These are phyloP conservation scores for Loxodes magnus DNA, from an alignment of 73 alveolate genomes.

Conservation along the genomic window DNA sequence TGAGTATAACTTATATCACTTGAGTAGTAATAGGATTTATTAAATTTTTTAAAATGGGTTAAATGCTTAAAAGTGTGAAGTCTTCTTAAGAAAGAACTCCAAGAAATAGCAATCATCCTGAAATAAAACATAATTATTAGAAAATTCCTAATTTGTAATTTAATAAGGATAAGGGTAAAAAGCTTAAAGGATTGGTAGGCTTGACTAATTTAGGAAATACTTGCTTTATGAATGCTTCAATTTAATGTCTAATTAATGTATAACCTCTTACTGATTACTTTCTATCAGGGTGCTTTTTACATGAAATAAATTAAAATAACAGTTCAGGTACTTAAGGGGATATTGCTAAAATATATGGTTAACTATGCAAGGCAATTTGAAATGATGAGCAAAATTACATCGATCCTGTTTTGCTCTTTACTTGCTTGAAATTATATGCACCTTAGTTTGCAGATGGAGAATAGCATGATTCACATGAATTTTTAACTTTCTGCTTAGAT, in stretches of 20 bases:
- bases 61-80: too few species aligned
- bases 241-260: slow-evolving; percentile 75
- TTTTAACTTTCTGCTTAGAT: slow-evolving; percentile 73
- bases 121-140: too few species aligned
- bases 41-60: too few species aligned
- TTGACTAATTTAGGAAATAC: slow-evolving; percentile 85
- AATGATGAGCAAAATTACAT: slow-evolving; percentile 39
- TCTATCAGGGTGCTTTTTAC: slow-evolving; percentile 27
- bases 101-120: too few species aligned
- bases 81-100: too few species aligned
- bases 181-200: slow-evolving; percentile 85
- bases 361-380: slow-evolving; percentile 52
- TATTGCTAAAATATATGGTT: slow-evolving; percentile 33
- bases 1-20: too few species aligned
- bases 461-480: slow-evolving; percentile 92
- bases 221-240: slow-evolving; percentile 84
- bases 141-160: too few species aligned
- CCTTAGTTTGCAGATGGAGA: slow-evolving; percentile 51
- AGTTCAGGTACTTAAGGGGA: slow-evolving; percentile 64
- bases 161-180: too few species aligned
- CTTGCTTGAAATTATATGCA: slow-evolving; percentile 27
- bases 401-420: slow-evolving; percentile 39
- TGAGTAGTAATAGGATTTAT: too few species aligned
- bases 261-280: slow-evolving; percentile 81
- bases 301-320: slow-evolving; percentile 38